These are phyloP conservation scores for Nyssa sinensis DNA, from an alignment of 148 eudicot genomes.

Conservation along the genomic window DNA sequence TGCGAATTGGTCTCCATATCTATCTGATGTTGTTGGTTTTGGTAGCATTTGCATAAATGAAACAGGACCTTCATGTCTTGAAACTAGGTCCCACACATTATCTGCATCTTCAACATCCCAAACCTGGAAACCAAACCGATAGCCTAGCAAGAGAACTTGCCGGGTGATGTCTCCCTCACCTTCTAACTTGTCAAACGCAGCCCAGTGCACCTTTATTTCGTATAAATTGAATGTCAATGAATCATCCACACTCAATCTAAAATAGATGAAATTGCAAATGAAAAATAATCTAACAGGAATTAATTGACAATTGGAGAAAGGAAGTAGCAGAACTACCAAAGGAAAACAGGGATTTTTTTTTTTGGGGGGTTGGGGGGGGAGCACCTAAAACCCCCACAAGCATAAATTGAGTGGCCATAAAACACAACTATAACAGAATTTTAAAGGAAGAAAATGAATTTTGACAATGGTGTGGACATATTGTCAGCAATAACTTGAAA, in stretches of 20 bases:
- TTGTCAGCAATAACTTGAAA: neutral
- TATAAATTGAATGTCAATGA: neutral
- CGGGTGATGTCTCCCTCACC: constrained; percentile 40
- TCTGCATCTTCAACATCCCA: constrained; percentile 88
- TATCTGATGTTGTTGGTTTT: constrained; percentile 46
- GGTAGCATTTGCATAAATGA: constrained; percentile 78
- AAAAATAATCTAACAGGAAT: neutral
- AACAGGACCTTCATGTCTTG: constrained; percentile 68
- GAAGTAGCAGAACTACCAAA: neutral
- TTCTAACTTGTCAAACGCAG: constrained; percentile 84
- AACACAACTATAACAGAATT: neutral
- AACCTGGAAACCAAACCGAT: constrained; percentile 75
- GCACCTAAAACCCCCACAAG: neutral
- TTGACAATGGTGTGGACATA: neutral
- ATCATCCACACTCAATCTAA: constrained; percentile 5
- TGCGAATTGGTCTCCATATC: constrained; percentile 41
- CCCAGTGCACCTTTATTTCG: constrained; percentile 72
- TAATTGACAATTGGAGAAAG: neutral
- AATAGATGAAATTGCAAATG: neutral
- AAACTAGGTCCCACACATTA: constrained; percentile 64
- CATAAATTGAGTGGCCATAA: neutral
- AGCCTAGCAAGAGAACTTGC: constrained; percentile 73
- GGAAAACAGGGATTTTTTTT: too few relatives aligned
- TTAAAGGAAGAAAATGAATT: neutral
- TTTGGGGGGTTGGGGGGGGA: too few relatives aligned